Conservation (phyloP, 2,329 filamentous ascomycete species). For the Verticillium isaacii region DNA sequence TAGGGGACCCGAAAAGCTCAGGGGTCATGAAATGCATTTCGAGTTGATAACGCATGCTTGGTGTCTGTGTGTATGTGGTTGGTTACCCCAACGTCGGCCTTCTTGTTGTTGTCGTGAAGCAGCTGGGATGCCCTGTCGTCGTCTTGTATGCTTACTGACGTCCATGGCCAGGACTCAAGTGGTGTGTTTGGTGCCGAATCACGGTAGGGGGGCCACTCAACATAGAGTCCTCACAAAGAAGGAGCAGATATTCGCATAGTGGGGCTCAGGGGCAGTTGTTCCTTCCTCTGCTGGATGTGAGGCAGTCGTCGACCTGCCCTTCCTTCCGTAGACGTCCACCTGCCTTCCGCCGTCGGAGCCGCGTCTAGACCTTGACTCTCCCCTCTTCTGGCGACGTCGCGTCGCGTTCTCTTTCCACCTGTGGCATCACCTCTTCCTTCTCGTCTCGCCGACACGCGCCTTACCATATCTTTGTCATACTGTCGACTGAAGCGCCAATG, state of each 20-base stretch:
- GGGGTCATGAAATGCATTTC: constrained; percentile 1
- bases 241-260: not conserved
- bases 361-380: not conserved
- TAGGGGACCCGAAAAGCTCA: not conserved
- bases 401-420: not conserved
- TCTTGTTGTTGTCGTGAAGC: too few species aligned
- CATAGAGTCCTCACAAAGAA: not conserved
- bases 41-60: not conserved
- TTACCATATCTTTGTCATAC: not conserved
- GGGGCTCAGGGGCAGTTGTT: not conserved
- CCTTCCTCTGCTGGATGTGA: not conserved
- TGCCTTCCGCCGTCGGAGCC: not conserved
- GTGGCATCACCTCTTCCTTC: not conserved
- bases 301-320: not conserved
- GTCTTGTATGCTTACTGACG: too few species aligned
- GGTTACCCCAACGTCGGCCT: too few species aligned
- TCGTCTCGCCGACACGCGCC: not conserved
- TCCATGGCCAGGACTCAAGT: too few species aligned
- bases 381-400: not conserved
- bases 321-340: not conserved
- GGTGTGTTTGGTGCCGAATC: too few species aligned
- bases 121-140: too few species aligned
- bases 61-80: too few species aligned
- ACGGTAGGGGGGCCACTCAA: too few species aligned
- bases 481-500: not conserved